Conservation (phyloP, 1,284 basidiomycete species). For the Melampsora americana region DNA sequence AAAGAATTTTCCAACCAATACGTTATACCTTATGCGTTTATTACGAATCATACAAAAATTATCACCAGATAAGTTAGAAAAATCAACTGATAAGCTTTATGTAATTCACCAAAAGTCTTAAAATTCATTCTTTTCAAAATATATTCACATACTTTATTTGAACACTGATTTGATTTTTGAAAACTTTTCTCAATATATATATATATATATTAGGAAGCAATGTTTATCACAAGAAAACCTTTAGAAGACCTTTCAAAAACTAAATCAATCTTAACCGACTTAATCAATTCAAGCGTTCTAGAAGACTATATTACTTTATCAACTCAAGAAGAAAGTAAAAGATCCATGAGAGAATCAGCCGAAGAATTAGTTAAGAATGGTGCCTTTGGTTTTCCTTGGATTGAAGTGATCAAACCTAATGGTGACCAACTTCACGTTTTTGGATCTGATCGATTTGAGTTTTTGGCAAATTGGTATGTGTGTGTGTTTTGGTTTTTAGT, state of each 20-base stretch:
- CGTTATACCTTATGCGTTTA: slow-evolving; percentile 22
- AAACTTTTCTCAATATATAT: background rate
- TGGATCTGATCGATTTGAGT: slow-evolving; percentile 41
- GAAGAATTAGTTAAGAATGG: slow-evolving; percentile 11
- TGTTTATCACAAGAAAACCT: background rate
- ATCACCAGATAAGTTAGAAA: slow-evolving; percentile 10
- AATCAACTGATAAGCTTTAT: slow-evolving; percentile 17
- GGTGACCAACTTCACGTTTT: slow-evolving; percentile 16
- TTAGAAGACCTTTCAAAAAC: background rate
- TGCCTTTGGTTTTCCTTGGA: slow-evolving; percentile 39
- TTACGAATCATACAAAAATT: slow-evolving; percentile 16
- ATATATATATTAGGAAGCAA: slow-evolving; percentile 11
- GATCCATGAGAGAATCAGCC: slow-evolving; percentile 2
- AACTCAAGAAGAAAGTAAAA: background rate
- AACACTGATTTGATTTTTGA: background rate
- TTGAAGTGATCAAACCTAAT: slow-evolving; percentile 7
- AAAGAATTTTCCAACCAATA: slow-evolving; percentile 18
- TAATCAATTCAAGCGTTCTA: background rate
- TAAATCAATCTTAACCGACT: background rate
- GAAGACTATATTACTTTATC: background rate
- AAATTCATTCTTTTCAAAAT: background rate
- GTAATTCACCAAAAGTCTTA: slow-evolving; percentile 8
- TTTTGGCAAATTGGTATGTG: slow-evolving; percentile 32
- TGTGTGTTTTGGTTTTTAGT: too few relatives aligned
- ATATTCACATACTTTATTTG: too few relatives aligned